Evolutionary conservation across 805 yeast genomes (phyloP).

Genomic region (Wickerhamomyces tratensis): DNA sequence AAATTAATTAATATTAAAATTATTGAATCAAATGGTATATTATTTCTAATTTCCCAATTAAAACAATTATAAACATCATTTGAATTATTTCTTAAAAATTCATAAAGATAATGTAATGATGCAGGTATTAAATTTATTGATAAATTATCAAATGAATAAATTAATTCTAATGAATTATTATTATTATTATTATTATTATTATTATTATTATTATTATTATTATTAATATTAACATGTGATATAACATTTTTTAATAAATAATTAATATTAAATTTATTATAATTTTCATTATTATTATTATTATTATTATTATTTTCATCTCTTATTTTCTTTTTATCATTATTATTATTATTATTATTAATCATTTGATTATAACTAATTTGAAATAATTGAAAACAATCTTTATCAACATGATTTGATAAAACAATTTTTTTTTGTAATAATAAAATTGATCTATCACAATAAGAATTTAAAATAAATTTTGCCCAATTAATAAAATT

Average conservation of each 20-base stretch:
- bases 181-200: not conserved
- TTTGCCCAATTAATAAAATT: slow-evolving; percentile 38
- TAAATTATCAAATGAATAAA: slow-evolving; percentile 41
- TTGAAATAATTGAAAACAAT: slow-evolving; percentile 15
- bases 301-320: slow-evolving; percentile 9
- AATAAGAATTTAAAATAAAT: slow-evolving; percentile 39
- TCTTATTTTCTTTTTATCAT: no score
- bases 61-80: slow-evolving; percentile 37
- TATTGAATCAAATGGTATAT: slow-evolving; percentile 52
- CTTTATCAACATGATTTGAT: slow-evolving; percentile 17
- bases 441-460: slow-evolving; percentile 41
- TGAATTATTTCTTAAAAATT: slow-evolving; percentile 41
- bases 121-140: slow-evolving; percentile 46
- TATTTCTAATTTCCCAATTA: slow-evolving; percentile 53
- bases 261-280: slow-evolving; percentile 13
- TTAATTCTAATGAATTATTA: not conserved
- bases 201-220: not conserved
- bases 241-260: slow-evolving; percentile 8
- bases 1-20: slow-evolving; percentile 42
- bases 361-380: slow-evolving; percentile 19
- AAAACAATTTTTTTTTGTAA: slow-evolving; percentile 27
- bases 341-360: slow-evolving; percentile 7
- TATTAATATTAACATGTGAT: not conserved
- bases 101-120: slow-evolving; percentile 44
- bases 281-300: no score